Evolutionary conservation across 2,329 filamentous ascomycete genomes (phyloP).

Genomic region (Pseudocercospora pini-densiflorae): DNA sequence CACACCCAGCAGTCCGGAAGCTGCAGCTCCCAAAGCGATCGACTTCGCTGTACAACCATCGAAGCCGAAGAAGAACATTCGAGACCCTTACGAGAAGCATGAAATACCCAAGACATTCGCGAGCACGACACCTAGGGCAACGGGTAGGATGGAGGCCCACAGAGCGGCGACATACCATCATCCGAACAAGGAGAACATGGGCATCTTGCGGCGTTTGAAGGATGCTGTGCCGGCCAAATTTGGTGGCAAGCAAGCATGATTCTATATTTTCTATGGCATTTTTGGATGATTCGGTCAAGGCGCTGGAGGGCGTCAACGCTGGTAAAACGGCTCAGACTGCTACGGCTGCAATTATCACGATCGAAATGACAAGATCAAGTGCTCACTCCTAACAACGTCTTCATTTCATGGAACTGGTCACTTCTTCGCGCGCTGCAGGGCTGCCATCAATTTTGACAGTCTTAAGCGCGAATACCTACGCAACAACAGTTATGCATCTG

Average conservation of each 20-base stretch:
- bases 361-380: neutral
- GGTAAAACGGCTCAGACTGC: slow-evolving; percentile 6
- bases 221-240: slow-evolving; percentile 21
- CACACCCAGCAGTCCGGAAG: slow-evolving; percentile 22
- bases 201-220: slow-evolving; percentile 31
- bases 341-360: neutral
- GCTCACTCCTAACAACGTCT: neutral
- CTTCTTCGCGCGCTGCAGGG: neutral
- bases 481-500: neutral
- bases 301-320: slow-evolving; percentile 10
- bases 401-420: neutral
- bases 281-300: neutral
- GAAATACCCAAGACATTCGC: slow-evolving; percentile 19
- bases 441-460: no score
- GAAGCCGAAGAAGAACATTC: slow-evolving; percentile 16
- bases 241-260: slow-evolving; percentile 15
- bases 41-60: slow-evolving; percentile 32
- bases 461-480: neutral
- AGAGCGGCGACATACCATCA: slow-evolving; percentile 20
- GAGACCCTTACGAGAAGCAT: slow-evolving; percentile 23
- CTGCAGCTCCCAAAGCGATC: slow-evolving; percentile 29
- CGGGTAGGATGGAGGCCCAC: slow-evolving; percentile 16
- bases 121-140: slow-evolving; percentile 10
- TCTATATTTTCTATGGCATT: slow-evolving; percentile 1
- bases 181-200: slow-evolving; percentile 28